Conservation (phyloP, 192 early-diverging fungal genomes). For the Phycomyces blakesleeanus region DNA sequence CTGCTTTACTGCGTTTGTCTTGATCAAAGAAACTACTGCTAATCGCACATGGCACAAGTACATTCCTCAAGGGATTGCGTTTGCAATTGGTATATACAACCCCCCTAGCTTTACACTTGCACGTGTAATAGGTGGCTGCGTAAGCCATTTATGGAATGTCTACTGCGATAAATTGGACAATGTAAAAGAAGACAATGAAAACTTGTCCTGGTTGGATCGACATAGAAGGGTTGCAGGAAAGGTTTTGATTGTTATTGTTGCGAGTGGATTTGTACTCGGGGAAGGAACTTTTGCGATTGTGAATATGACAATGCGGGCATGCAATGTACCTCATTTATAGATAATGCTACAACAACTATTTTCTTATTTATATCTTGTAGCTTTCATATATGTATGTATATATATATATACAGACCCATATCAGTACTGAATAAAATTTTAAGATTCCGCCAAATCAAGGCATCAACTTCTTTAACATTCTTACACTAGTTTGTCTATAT, state of each 20-base stretch:
- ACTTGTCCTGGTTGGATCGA: conserved; percentile 9
- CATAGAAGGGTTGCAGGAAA: conserved; percentile 38
- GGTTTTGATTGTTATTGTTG: conserved; percentile 70
- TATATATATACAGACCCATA: too few relatives aligned
- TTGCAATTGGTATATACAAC: conserved; percentile 80
- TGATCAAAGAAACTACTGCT: conserved; percentile 17
- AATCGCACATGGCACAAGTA: conserved; percentile 41
- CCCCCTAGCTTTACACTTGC: conserved; percentile 72
- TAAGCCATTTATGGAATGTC: conserved; percentile 46
- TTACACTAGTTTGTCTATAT: too few relatives aligned
- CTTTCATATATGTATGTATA: too few relatives aligned
- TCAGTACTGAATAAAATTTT: too few relatives aligned
- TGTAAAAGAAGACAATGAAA: conserved; percentile 1
- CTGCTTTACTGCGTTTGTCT: conserved; percentile 42
- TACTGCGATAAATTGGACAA: conserved; percentile 23
- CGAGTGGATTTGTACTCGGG: conserved; percentile 72
- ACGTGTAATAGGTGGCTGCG: conserved; percentile 58
- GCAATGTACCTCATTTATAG: conserved; percentile 35
- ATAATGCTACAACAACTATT: too few relatives aligned
- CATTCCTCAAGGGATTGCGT: conserved; percentile 71
- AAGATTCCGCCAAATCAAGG: too few relatives aligned
- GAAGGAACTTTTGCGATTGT: conserved; percentile 72
- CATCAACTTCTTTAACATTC: too few relatives aligned
- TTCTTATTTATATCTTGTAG: too few relatives aligned
- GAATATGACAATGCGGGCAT: conserved; percentile 46